phyloP scores from a whole-genome alignment of 2,329 filamentous ascomycete species.

The Hymenoscyphus fructigenus region DNA sequence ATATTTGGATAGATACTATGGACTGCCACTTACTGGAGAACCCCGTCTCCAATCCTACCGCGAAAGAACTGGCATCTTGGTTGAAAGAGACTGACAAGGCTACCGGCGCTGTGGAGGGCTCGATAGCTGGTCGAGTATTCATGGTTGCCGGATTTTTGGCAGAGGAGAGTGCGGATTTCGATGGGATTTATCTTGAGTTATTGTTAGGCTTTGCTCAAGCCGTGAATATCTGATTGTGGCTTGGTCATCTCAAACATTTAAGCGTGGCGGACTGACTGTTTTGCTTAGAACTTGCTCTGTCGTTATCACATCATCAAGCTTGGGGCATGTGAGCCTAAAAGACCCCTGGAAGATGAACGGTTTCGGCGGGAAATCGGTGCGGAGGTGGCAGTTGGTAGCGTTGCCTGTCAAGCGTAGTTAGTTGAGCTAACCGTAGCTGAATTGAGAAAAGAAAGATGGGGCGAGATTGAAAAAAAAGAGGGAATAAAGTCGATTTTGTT shows the following conservation, averaged over 20 bases:
- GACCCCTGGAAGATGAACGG: background rate
- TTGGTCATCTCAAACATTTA: slow-evolving; percentile 4
- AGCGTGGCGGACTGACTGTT: slow-evolving; percentile 1
- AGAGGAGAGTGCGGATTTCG: background rate
- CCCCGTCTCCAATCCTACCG: slow-evolving; percentile 81
- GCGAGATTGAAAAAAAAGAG: no score
- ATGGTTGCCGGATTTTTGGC: slow-evolving; percentile 50
- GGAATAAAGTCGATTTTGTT: background rate
- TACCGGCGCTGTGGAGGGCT: slow-evolving; percentile 69
- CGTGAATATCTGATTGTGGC: slow-evolving; percentile 2
- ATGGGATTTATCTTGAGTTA: background rate
- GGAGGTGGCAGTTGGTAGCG: background rate
- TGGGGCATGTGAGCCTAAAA: slow-evolving; percentile 1
- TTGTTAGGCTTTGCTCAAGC: background rate
- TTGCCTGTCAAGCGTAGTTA: no score
- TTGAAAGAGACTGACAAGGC: slow-evolving; percentile 88
- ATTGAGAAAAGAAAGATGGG: no score
- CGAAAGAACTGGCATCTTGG: slow-evolving; percentile 78
- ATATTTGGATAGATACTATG: background rate
- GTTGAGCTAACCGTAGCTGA: no score
- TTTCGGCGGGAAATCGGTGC: background rate
- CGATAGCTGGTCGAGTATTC: slow-evolving; percentile 87
- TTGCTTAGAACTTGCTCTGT: background rate
- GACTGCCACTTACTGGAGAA: slow-evolving; percentile 66
- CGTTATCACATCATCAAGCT: slow-evolving; percentile 2